Evolutionary conservation across 164 flowering plant genomes (phyloP).

Genomic region (Malania oleifera): DNA sequence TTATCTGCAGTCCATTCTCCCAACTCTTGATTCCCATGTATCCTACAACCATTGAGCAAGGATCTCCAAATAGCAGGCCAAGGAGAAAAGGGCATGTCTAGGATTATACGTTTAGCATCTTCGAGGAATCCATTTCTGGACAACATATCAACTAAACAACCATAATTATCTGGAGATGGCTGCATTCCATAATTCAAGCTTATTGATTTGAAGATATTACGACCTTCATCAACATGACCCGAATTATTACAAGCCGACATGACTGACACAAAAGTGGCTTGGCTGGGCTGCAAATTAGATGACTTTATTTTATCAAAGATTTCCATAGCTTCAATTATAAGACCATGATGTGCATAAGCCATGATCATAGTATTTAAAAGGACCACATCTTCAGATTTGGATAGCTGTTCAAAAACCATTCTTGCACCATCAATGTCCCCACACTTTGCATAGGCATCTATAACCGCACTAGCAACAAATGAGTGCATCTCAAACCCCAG

Average conservation of each 20-base stretch:
- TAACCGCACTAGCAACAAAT: slow-evolving; percentile 38
- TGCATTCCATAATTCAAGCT: slow-evolving; percentile 24
- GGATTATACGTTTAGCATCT: slow-evolving; percentile 39
- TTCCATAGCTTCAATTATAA: slow-evolving; percentile 32
- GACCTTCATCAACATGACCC: slow-evolving; percentile 44
- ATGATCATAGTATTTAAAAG: slow-evolving; percentile 46
- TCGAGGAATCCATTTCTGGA: slow-evolving; percentile 45
- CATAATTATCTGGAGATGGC: slow-evolving; percentile 38
- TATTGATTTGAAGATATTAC: slow-evolving; percentile 32
- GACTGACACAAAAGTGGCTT: slow-evolving; percentile 47
- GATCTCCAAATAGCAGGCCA: slow-evolving; percentile 57
- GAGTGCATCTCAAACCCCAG: slow-evolving; percentile 31
- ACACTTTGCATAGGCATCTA: slow-evolving; percentile 58
- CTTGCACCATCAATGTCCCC: slow-evolving; percentile 47
- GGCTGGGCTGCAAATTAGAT: slow-evolving; percentile 36
- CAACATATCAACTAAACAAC: slow-evolving; percentile 52
- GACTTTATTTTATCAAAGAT: slow-evolving; percentile 35
- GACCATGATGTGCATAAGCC: slow-evolving; percentile 57
- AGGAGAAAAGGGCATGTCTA: slow-evolving; percentile 48
- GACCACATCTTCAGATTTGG: slow-evolving; percentile 24
- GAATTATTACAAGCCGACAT: slow-evolving; percentile 47
- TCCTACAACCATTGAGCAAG: slow-evolving; percentile 49
- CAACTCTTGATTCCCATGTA: slow-evolving; percentile 37
- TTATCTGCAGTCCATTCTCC: slow-evolving; percentile 38
- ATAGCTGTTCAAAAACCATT: slow-evolving; percentile 25